These are phyloP conservation scores for Arxiozyma bovina DNA, from an alignment of 1,139 yeast genomes.

Conservation along the genomic window DNA sequence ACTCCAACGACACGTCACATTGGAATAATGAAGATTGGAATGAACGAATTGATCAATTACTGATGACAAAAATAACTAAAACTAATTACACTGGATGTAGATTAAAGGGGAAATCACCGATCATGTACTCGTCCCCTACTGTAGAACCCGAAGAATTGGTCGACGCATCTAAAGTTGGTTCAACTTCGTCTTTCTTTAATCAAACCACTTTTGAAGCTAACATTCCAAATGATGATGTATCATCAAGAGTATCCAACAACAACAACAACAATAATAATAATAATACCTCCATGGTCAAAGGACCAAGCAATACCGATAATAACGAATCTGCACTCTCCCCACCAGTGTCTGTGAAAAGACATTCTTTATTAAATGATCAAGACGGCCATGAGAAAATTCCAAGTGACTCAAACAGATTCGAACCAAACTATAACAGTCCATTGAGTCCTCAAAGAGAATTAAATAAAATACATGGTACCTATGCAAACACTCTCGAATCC, in stretches of 20 bases:
- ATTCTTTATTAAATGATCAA: background rate
- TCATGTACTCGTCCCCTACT: conserved; percentile 45
- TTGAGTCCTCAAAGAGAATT: background rate
- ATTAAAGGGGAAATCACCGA: conserved; percentile 51
- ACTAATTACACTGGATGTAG: conserved; percentile 84
- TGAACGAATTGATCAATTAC: conserved; percentile 47
- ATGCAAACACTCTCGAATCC: background rate
- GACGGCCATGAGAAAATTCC: background rate
- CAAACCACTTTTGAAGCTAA: background rate
- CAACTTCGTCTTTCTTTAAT: background rate
- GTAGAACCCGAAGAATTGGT: conserved; percentile 30
- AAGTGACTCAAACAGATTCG: background rate
- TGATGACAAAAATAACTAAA: conserved; percentile 54
- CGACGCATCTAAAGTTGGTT: conserved; percentile 13
- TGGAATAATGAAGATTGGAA: conserved; percentile 75
- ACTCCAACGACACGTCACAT: conserved; percentile 29
- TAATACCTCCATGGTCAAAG: background rate
- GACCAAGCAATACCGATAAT: background rate
- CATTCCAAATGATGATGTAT: background rate
- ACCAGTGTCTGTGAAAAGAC: background rate
- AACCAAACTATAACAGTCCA: background rate
- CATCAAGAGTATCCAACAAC: background rate
- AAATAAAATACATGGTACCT: background rate
- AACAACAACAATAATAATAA: too few relatives aligned
- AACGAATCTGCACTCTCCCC: background rate